Conservation (phyloP, 2,329 filamentous ascomycete genomes). For the Emmonsiellopsis sp. region DNA sequence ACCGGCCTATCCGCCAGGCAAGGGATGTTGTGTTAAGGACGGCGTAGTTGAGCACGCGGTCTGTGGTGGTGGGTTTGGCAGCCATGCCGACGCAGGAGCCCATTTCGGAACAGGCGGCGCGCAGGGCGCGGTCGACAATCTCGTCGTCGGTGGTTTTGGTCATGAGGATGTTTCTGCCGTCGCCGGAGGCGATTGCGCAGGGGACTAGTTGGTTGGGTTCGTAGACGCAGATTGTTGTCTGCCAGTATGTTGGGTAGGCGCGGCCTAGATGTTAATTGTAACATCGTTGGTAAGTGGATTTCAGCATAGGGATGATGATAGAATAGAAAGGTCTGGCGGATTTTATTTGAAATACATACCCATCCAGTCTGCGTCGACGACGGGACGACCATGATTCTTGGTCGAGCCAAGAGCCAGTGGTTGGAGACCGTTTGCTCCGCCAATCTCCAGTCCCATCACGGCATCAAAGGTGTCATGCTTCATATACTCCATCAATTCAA, state of each 20-base stretch:
- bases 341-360: constrained; percentile 20
- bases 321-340: constrained; percentile 9
- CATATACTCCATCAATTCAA: constrained; percentile 47
- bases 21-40: constrained; percentile 36
- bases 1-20: constrained; percentile 49
- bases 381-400: constrained; percentile 41
- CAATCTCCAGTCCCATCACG: constrained; percentile 56
- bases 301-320: constrained; percentile 8
- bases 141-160: constrained; percentile 32
- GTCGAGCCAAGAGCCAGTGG: constrained; percentile 49
- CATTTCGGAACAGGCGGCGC: constrained; percentile 35
- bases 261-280: constrained; percentile 20
- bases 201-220: constrained; percentile 32
- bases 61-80: constrained; percentile 30
- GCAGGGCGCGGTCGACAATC: constrained; percentile 35
- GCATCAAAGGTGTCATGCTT: constrained; percentile 40
- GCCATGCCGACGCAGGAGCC: constrained; percentile 33
- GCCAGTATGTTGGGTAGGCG: constrained; percentile 39
- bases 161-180: constrained; percentile 38
- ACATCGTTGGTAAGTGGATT: constrained; percentile 3
- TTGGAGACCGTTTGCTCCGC: constrained; percentile 57
- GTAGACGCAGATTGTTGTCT: constrained; percentile 38
- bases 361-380: constrained; percentile 40
- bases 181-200: constrained; percentile 38
- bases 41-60: constrained; percentile 26